These are phyloP conservation scores for Pseudocercospora vitis DNA, from an alignment of 2,329 filamentous ascomycete genomes.

Conservation along the genomic window DNA sequence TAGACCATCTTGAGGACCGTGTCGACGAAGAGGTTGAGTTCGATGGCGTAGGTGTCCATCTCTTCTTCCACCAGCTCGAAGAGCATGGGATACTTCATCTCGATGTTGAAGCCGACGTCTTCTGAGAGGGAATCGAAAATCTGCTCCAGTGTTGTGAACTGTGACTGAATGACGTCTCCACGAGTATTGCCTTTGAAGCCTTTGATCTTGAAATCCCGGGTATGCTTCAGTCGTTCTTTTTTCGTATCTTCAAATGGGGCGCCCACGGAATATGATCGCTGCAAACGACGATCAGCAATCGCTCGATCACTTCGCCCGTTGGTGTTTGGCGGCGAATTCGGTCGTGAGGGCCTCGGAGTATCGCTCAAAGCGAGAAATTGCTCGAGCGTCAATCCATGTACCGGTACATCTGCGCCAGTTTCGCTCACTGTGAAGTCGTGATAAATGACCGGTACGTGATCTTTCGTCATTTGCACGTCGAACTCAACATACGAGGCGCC, in stretches of 20 bases:
- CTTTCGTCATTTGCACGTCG: slow-evolving; percentile 97
- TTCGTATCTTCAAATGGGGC: slow-evolving; percentile 37
- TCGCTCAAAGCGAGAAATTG: slow-evolving; percentile 67
- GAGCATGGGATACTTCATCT: slow-evolving; percentile 99
- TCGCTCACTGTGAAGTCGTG: slow-evolving; percentile 98
- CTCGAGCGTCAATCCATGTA: slow-evolving; percentile 90
- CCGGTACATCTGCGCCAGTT: slow-evolving; percentile 93
- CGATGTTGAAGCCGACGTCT: slow-evolving; percentile 92
- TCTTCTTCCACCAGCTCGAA: slow-evolving; percentile 92
- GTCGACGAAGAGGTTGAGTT: slow-evolving; percentile 95
- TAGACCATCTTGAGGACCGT: slow-evolving; percentile 89
- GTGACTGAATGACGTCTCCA: slow-evolving; percentile 91
- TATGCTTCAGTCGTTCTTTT: slow-evolving; percentile 90
- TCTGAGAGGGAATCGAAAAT: slow-evolving; percentile 83
- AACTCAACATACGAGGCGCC: slow-evolving; percentile 73
- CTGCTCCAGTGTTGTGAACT: slow-evolving; percentile 92
- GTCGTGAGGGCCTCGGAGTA: slow-evolving; percentile 24
- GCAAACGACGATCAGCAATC: slow-evolving; percentile 29
- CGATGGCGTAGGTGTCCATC: slow-evolving; percentile 94
- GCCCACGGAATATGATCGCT: slow-evolving; percentile 62
- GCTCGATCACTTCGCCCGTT: slow-evolving; percentile 14
- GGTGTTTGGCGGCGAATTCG: slow-evolving; percentile 16
- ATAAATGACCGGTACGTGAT: slow-evolving; percentile 96
- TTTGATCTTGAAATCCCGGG: slow-evolving; percentile 88
- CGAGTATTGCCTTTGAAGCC: slow-evolving; percentile 95